A percentile compares a stretch with the other conserved stretches of the same genome.
Conservation (phyloP, 768 basidiomycete genomes). For the Astraeus odoratus region DNA sequence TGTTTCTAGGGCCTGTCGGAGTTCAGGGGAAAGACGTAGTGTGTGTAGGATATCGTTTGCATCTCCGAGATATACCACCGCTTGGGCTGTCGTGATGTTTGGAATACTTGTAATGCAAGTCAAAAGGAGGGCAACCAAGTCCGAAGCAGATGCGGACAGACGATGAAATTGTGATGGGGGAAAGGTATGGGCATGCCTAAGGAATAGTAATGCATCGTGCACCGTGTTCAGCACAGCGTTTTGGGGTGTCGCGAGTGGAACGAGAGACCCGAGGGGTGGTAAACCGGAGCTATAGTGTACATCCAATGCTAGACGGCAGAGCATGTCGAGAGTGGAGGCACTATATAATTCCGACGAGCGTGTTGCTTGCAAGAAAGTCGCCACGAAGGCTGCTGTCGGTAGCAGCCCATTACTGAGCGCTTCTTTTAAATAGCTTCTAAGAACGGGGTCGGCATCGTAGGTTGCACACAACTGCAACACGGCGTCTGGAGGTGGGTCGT, state of each 20-base stretch:
- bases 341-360: conserved; percentile 59
- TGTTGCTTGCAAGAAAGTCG: conserved; percentile 61
- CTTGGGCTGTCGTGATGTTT: conserved; percentile 55
- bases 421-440: conserved; percentile 58
- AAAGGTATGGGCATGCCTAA: conserved; percentile 50
- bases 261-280: conserved; percentile 46
- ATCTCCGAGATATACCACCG: conserved; percentile 41
- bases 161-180: conserved; percentile 47
- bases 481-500: conserved; percentile 42
- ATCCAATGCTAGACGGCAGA: conserved; percentile 61
- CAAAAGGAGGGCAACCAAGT: conserved; percentile 56
- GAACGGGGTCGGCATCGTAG: conserved; percentile 62
- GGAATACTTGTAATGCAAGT: conserved; percentile 55
- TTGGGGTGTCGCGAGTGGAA: conserved; percentile 44
- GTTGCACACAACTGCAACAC: conserved; percentile 59
- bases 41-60: conserved; percentile 49
- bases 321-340: conserved; percentile 58
- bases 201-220: conserved; percentile 53
- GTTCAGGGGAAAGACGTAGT: conserved; percentile 42
- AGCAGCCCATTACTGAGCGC: conserved; percentile 53
- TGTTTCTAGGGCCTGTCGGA: conserved; percentile 52
- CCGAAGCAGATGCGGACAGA: conserved; percentile 51
- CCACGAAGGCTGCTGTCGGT: conserved; percentile 52
- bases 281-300: conserved; percentile 54
- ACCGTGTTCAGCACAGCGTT: conserved; percentile 45